Evolutionary conservation across 2,329 filamentous ascomycete species (phyloP), one percentile per base, ranked within the genome.

Genomic region (Nothophoma quercina): DNA sequence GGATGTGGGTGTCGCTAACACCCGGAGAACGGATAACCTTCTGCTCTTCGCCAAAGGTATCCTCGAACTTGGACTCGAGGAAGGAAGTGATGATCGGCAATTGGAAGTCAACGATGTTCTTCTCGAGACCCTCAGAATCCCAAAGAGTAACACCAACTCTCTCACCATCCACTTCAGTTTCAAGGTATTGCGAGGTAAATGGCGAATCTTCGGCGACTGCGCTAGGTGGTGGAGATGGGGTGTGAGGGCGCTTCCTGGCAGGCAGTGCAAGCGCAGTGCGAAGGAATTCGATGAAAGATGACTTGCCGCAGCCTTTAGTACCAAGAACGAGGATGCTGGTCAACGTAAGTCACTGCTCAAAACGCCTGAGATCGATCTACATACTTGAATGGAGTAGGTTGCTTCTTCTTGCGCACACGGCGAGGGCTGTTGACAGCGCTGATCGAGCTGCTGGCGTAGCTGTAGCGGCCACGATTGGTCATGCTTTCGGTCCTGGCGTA

Each of bases 381-480:
- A 84, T 81, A 98, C 93, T 99, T 99, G 85, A 98, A 96, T 1
- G 95, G 92, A 9, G 93, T 97, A 7, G 95, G 95, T 71, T 99
- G 95, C 81, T 96, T 98, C 79, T 95, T 88, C 80, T 93, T 89
- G 67, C 95, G 88, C 62, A 98, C 88, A 71, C 93, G 87, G 62
- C 95, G 87, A 59, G 95, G 93, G 75, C 89, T 96, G 79, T 96
- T 96, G 78, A 96, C 86, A 55, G 91, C 89, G 80, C 91, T 96
- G 62, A 93, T 85, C 46, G 90, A 89, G 76, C 90, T 96, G 78
- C 90, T 96, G 51, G 93, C 92, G 77, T 97, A 98, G 79, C 93
- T 97, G 78, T 96, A 96, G 62, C 95, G 89, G 55, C 93, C 92
- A 64, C 95, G 91, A 76, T 98, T 88, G 64, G 93, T 93, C 91